Evolutionary conservation across 192 early-diverging fungal genomes (phyloP), one percentile per base, ranked within the genome.

Genomic region (Podila horticola): DNA sequence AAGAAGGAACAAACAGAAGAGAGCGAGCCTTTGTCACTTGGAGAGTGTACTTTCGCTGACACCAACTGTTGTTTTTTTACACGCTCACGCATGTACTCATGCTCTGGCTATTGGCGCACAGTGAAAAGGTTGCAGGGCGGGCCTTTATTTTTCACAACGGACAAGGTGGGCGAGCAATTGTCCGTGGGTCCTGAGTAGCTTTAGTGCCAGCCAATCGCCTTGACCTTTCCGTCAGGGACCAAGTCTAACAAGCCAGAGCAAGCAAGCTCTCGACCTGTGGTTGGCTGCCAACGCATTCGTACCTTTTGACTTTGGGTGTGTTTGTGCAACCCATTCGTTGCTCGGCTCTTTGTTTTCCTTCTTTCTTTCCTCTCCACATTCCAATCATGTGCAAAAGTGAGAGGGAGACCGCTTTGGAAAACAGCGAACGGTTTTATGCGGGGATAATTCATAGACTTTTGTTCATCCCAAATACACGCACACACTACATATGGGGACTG

Each of bases 261-360:
- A 12, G 15, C 13, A 45, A 45, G 41, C 41, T 58, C 28, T 60
- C 28, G 19, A 30, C 74, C 74, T 70, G 67, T 76, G 62, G 34
- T 38, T 65, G 62, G 24, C 6, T 76, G 74, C 74, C 74, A 76
- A 61, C 74, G 63, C 74, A 76, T 76, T 20, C 7, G 11, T 22
- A 28, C 29, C 26, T 24, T 29, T 30, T 30, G 17, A 4, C n/a
- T 24, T 55, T 22, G n/a, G 7, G 1, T 36, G 13, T 45, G 8
- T 26, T 55, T 55, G 52, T 55, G 52, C 52, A 24, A 55, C 52
- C 22, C 20, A 45, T 45, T 13, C 20, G 15, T 45, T 17, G 41
- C 15, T 17, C 41, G 41, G 41, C 41, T 45, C 41, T 45, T 45
- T 3, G 13, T 45, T 45, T 12, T 45, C 41, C 1, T 8, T 17